phyloP scores from a whole-genome alignment of 2,329 filamentous ascomycete genomes.

The Cyphellophora attinorum region DNA sequence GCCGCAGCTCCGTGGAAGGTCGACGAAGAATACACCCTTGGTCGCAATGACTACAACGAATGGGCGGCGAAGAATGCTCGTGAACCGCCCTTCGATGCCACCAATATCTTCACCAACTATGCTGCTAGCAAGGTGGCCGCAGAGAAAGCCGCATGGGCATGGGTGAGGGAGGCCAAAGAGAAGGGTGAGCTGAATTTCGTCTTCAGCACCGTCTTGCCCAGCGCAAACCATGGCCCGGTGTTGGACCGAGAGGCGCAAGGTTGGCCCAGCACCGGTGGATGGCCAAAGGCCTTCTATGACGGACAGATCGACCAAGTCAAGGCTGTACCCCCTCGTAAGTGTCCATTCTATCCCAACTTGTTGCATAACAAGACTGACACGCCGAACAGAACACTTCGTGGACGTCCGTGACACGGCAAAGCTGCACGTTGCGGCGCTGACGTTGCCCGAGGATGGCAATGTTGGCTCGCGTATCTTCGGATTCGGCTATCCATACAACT shows the following conservation, averaged over 20 bases:
- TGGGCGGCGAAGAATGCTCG: slow-evolving; percentile 24
- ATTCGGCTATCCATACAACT: slow-evolving; percentile 39
- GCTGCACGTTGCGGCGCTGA: slow-evolving; percentile 23
- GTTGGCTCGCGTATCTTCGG: slow-evolving; percentile 45
- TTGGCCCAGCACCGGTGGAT: neutral
- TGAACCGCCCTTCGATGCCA: slow-evolving; percentile 24
- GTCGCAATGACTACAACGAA: slow-evolving; percentile 27
- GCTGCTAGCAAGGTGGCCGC: slow-evolving; percentile 30
- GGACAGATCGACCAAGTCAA: neutral
- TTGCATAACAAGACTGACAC: neutral
- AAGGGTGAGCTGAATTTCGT: slow-evolving; percentile 16
- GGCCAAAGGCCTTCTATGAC: neutral
- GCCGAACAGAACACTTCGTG: slow-evolving; percentile 7
- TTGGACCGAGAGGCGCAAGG: slow-evolving; percentile 4
- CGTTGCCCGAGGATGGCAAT: slow-evolving; percentile 1
- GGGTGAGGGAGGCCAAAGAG: slow-evolving; percentile 21
- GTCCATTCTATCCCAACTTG: neutral
- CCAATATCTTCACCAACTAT: slow-evolving; percentile 25
- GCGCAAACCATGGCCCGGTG: slow-evolving; percentile 10
- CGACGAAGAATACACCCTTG: slow-evolving; percentile 31
- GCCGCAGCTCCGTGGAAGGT: slow-evolving; percentile 7
- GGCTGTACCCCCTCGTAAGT: neutral
- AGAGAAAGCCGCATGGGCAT: slow-evolving; percentile 32
- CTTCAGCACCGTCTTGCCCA: slow-evolving; percentile 19
- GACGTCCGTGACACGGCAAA: slow-evolving; percentile 41